These are phyloP conservation scores for Leptographium wingfieldii DNA, from an alignment of 2,329 filamentous ascomycete species.

Conservation along the genomic window DNA sequence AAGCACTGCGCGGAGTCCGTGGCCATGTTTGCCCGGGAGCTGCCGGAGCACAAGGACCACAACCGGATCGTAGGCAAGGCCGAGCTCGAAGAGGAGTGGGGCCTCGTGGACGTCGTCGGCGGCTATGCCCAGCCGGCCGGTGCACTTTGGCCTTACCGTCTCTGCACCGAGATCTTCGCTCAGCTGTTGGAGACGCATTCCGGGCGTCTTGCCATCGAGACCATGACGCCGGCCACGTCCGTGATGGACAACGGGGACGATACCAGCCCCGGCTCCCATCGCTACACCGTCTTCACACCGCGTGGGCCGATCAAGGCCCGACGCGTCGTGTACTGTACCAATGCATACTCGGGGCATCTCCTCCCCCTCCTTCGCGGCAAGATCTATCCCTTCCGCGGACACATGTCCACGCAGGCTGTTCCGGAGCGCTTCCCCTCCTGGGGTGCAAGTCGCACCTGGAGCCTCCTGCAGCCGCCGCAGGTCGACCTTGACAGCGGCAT, in stretches of 20 bases:
- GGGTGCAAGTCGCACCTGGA: slow-evolving; percentile 11
- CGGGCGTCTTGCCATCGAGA: slow-evolving; percentile 8
- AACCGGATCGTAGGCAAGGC: neutral
- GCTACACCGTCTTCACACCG: slow-evolving; percentile 17
- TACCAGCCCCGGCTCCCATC: slow-evolving; percentile 14
- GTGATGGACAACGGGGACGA: neutral
- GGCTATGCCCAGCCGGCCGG: slow-evolving; percentile 17
- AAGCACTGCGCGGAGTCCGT: neutral
- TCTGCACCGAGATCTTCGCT: slow-evolving; percentile 23
- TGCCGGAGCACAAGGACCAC: neutral
- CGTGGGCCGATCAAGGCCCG: slow-evolving; percentile 22
- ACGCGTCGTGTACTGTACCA: slow-evolving; percentile 29
- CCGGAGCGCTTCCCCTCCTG: slow-evolving; percentile 12
- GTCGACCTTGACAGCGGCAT: neutral
- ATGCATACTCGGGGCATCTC: slow-evolving; percentile 27
- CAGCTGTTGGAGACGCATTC: slow-evolving; percentile 17
- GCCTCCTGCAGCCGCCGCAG: neutral
- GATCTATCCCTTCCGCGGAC: slow-evolving; percentile 25
- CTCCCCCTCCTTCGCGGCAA: slow-evolving; percentile 23
- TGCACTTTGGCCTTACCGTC: slow-evolving; percentile 26
- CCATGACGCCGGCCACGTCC: slow-evolving; percentile 18
- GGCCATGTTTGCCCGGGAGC: neutral
- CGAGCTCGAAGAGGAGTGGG: neutral
- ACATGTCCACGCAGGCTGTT: slow-evolving; percentile 29
- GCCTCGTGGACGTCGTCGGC: neutral